Percentiles rank a stretch among this genome's conserved stretches.
Evolutionary conservation across 495 filamentous ascomycete genomes (phyloP).

Genomic region (Hamigera avellanea): DNA sequence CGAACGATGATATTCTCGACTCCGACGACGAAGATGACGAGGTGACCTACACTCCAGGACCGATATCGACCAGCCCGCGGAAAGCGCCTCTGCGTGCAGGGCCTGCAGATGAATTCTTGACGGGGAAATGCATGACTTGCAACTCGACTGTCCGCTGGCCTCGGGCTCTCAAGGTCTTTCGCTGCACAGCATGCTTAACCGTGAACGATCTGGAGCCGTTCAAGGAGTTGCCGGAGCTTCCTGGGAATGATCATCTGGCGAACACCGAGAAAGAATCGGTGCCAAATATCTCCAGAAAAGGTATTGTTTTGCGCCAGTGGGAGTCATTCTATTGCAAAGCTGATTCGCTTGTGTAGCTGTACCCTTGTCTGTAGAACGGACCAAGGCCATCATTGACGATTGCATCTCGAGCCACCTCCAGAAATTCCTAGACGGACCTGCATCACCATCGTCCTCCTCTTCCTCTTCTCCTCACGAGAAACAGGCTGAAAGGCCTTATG

Average conservation of each 20-base stretch:
- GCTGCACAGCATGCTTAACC: conserved; percentile 77
- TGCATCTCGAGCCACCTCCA: conserved; percentile 44
- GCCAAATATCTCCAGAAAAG: conserved; percentile 13
- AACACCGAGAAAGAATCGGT: conserved; percentile 5
- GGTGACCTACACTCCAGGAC: conserved; percentile 17
- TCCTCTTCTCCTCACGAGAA: conserved; percentile 6
- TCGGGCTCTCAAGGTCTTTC: conserved; percentile 58
- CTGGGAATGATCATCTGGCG: conserved; percentile 6
- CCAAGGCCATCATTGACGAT: conserved; percentile 38
- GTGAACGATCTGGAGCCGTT: conserved; percentile 67
- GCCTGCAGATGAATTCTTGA: conserved; percentile 33
- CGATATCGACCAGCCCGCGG: conserved; percentile 18
- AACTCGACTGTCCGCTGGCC: conserved; percentile 77
- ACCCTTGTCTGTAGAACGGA: conserved; percentile 34
- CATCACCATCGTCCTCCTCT: conserved; percentile 1
- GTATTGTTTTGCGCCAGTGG: conserved; percentile 2
- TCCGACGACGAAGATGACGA: conserved; percentile 30
- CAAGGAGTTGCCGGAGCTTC: conserved; percentile 12
- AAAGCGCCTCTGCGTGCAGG: conserved; percentile 18
- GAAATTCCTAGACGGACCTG: conserved; percentile 14
- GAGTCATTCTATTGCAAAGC: background rate
- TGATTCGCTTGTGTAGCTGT: conserved; percentile 13
- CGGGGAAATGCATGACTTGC: conserved; percentile 74
- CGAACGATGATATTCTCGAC: conserved; percentile 22
- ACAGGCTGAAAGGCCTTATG: conserved; percentile 4